Conservation (phyloP, 1,284 basidiomycete species). For the Ganoderma resinaceum region DNA sequence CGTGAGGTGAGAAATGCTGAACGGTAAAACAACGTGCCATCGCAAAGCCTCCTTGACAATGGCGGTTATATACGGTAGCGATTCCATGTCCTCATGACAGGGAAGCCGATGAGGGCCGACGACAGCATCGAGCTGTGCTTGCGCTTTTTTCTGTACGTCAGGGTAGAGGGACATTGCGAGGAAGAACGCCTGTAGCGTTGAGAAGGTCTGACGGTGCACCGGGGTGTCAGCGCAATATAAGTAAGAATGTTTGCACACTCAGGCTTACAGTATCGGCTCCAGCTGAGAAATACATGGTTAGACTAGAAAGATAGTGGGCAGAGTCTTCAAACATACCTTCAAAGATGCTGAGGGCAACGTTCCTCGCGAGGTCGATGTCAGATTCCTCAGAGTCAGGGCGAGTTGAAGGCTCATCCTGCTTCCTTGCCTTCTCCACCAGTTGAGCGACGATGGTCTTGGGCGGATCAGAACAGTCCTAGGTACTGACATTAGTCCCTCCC, state of each 20-base stretch:
- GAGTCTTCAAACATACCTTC: conserved; percentile 4
- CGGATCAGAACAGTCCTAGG: background rate
- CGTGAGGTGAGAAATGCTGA: conserved; percentile 25
- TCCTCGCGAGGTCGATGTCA: conserved; percentile 16
- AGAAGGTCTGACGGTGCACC: conserved; percentile 11
- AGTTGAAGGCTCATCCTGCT: background rate
- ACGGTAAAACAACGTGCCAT: conserved; percentile 30
- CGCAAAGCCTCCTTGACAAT: conserved; percentile 41
- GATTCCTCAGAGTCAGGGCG: background rate
- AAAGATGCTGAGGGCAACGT: conserved; percentile 10
- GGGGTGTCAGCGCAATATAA: background rate
- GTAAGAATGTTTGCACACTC: background rate
- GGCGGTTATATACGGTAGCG: conserved; percentile 41
- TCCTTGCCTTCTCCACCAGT: background rate
- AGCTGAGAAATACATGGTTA: conserved; percentile 3
- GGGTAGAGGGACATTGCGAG: conserved; percentile 42
- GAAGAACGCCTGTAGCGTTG: conserved; percentile 33
- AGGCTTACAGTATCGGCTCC: conserved; percentile 20
- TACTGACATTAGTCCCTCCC: background rate
- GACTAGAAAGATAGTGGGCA: background rate
- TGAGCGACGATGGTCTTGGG: background rate
- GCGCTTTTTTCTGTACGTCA: conserved; percentile 40
- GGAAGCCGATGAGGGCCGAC: conserved; percentile 41
- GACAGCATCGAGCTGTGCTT: conserved; percentile 42
- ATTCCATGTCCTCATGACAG: conserved; percentile 35